Evolutionary conservation across 306 rosid genomes (phyloP).

Genomic region (Prunus mume): DNA sequence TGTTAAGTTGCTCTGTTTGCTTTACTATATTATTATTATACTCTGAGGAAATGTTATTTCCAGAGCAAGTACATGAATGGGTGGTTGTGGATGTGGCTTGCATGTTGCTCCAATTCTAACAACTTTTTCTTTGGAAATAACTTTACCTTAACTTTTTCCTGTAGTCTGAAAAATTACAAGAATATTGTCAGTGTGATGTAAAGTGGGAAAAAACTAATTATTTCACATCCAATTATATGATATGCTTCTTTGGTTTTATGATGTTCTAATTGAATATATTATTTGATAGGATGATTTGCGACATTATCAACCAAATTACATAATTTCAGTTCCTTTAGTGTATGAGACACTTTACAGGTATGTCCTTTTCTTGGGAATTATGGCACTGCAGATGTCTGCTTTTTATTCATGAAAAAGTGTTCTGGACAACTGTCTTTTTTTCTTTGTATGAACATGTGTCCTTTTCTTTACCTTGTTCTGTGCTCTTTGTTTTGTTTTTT

Average conservation of each 20-base stretch:
- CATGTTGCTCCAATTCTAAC: neutral
- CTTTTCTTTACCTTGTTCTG: neutral
- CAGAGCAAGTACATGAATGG: neutral
- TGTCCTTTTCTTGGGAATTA: slow-evolving; percentile 6
- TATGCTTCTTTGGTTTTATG: neutral
- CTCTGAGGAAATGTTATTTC: neutral
- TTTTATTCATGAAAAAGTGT: neutral
- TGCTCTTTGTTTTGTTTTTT: neutral
- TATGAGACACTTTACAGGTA: slow-evolving; percentile 94
- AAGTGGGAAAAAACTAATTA: neutral
- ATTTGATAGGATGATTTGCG: slow-evolving; percentile 64
- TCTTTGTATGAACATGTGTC: neutral
- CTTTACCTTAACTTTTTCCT: neutral
- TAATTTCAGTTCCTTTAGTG: slow-evolving; percentile 88
- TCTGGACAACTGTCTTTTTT: neutral
- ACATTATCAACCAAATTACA: slow-evolving; percentile 63
- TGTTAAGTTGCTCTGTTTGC: neutral
- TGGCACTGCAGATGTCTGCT: neutral
- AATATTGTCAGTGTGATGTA: neutral
- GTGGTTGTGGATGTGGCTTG: neutral
- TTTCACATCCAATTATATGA: neutral
- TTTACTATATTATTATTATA: neutral
- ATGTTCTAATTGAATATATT: slow-evolving; percentile 17
- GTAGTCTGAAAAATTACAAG: neutral
- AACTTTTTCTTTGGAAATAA: neutral